Percentiles rank a stretch among this genome's conserved stretches.
phyloP scores from a whole-genome alignment of 768 basidiomycete species.

The Ramaria sp. region DNA sequence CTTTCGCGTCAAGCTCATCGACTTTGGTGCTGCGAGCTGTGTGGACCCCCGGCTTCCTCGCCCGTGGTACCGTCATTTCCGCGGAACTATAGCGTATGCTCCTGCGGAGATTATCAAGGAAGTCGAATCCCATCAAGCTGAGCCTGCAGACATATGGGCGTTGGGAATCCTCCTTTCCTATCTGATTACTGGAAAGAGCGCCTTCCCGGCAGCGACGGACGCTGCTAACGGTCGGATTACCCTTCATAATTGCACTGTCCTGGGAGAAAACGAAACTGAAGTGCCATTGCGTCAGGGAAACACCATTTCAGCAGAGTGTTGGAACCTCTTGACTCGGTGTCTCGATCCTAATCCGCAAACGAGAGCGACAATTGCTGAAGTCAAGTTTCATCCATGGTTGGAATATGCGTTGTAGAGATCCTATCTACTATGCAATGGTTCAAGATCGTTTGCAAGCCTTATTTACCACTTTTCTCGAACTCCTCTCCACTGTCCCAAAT shows the following conservation, averaged over 20 bases:
- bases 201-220: slow-evolving; percentile 81
- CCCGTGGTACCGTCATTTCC: slow-evolving; percentile 70
- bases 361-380: slow-evolving; percentile 72
- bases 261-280: slow-evolving; percentile 21
- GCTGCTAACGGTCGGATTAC: slow-evolving; percentile 57
- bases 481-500: background rate
- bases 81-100: slow-evolving; percentile 92
- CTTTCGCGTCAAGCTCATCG: slow-evolving; percentile 86
- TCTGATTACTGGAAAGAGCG: slow-evolving; percentile 84
- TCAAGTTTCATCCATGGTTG: slow-evolving; percentile 82
- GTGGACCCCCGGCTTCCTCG: slow-evolving; percentile 37
- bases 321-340: slow-evolving; percentile 64
- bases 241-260: slow-evolving; percentile 20
- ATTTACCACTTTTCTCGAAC: background rate
- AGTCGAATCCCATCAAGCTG: slow-evolving; percentile 69
- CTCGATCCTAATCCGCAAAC: slow-evolving; percentile 74
- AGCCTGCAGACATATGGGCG: slow-evolving; percentile 95
- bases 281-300: slow-evolving; percentile 16
- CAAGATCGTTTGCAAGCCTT: background rate
- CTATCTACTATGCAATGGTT: background rate
- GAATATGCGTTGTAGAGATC: slow-evolving; percentile 19
- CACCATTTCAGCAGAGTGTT: slow-evolving; percentile 34
- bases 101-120: slow-evolving; percentile 85
- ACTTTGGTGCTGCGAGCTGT: slow-evolving; percentile 80
- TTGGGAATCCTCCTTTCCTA: slow-evolving; percentile 92